Evolutionary conservation across 163 green algal species (phyloP).

Genomic region (Chlamydomonas reinhardtii): DNA sequence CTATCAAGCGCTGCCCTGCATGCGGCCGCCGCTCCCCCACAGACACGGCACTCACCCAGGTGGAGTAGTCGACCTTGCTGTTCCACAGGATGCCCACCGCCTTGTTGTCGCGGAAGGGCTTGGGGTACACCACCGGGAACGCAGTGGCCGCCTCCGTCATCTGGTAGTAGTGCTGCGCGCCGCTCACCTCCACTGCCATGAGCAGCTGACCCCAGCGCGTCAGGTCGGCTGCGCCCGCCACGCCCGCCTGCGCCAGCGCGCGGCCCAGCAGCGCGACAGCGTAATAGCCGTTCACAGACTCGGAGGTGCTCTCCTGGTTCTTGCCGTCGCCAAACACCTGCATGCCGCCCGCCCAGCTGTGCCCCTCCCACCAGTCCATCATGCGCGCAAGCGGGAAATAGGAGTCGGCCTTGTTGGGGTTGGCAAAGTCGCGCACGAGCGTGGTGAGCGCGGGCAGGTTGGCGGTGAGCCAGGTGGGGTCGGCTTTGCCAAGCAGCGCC

Average conservation of each 20-base stretch:
- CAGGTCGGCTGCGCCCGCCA: conserved; percentile 40
- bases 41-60: conserved; percentile 25
- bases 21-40: too few relatives aligned
- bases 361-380: conserved; percentile 56
- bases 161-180: conserved; percentile 59
- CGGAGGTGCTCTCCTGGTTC: conserved; percentile 34
- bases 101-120: conserved; percentile 47
- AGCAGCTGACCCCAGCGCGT: conserved; percentile 54
- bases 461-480: conserved; percentile 39
- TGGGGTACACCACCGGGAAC: conserved; percentile 40
- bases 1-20: too few relatives aligned
- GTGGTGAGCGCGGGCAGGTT: conserved; percentile 21
- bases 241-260: conserved; percentile 1
- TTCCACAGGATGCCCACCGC: conserved; percentile 64
- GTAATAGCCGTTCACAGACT: conserved; percentile 67
- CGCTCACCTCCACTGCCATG: conserved; percentile 44
- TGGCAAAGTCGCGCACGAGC: conserved; percentile 60
- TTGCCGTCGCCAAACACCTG: not conserved
- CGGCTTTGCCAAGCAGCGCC: conserved; percentile 51
- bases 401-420: conserved; percentile 28
- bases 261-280: conserved; percentile 53
- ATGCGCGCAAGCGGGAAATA: conserved; percentile 53
- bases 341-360: conserved; percentile 60
- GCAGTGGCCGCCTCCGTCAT: conserved; percentile 1
- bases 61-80: conserved; percentile 57